These are phyloP conservation scores for Diplodia sapinea DNA, from an alignment of 2,329 filamentous ascomycete species.

Conservation along the genomic window DNA sequence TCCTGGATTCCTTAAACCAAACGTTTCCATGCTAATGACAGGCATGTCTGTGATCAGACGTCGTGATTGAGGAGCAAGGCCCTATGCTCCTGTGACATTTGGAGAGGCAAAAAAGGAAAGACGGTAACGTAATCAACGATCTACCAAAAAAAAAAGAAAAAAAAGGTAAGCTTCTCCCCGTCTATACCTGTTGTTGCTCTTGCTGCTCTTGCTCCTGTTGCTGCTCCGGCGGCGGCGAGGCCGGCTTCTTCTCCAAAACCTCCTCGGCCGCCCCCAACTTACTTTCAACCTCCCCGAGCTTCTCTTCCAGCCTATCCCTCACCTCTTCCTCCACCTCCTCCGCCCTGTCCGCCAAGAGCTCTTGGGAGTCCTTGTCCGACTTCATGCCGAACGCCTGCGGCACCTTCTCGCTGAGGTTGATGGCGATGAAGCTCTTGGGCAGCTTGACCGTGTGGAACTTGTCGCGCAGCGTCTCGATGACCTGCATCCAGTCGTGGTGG, in stretches of 20 bases:
- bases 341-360: not conserved
- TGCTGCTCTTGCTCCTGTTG: not conserved
- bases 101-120: not conserved
- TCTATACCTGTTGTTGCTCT: not conserved
- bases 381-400: slow-evolving; percentile 50
- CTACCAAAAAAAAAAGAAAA: not conserved
- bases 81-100: not conserved
- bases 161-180: not conserved
- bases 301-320: not conserved
- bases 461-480: slow-evolving; percentile 92
- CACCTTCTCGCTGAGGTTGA: slow-evolving; percentile 57
- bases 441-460: slow-evolving; percentile 84
- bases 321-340: not conserved
- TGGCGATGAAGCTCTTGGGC: slow-evolving; percentile 58
- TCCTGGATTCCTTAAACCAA: not conserved
- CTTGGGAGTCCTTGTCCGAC: not conserved
- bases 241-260: not conserved
- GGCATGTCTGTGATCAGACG: not conserved
- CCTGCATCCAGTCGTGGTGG: slow-evolving; percentile 93
- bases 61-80: not conserved
- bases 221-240: not conserved
- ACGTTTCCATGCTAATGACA: not conserved
- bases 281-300: not conserved
- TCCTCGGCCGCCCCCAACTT: not conserved
- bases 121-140: not conserved